phyloP scores from a whole-genome alignment of 805 yeast genomes.

The Cyberlindnera euphorbiae region DNA sequence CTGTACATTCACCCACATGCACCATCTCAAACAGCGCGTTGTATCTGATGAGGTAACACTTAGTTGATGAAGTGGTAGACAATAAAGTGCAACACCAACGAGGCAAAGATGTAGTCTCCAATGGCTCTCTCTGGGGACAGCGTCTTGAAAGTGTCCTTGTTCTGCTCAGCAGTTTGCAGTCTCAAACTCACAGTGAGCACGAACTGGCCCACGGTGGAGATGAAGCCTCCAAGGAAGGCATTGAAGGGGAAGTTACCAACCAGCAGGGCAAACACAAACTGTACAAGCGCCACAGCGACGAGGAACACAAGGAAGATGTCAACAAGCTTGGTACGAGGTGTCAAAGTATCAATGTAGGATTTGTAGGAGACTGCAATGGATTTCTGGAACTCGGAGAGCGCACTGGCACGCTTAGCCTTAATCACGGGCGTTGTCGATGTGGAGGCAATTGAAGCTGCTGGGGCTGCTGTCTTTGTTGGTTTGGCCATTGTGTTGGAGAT shows the following conservation, averaged over 20 bases:
- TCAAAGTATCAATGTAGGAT: conserved; percentile 30
- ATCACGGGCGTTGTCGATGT: conserved; percentile 3
- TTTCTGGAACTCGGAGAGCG: conserved; percentile 28
- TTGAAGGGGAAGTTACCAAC: conserved; percentile 95
- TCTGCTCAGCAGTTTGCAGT: conserved; percentile 53
- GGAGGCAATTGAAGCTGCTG: conserved; percentile 1
- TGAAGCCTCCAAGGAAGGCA: conserved; percentile 92
- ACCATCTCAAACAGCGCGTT: too few species aligned
- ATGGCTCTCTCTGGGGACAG: conserved; percentile 61
- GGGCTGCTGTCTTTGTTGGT: neutral
- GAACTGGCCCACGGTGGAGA: conserved; percentile 91
- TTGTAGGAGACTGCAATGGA: conserved; percentile 29
- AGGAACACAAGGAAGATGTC: conserved; percentile 74
- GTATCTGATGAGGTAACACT: too few species aligned
- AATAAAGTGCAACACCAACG: conserved; percentile 82
- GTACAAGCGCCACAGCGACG: conserved; percentile 69
- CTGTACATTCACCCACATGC: too few species aligned
- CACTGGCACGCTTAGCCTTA: conserved; percentile 2
- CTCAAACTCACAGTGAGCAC: conserved; percentile 82
- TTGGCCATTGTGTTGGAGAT: conserved; percentile 2
- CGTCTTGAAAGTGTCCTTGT: conserved; percentile 31
- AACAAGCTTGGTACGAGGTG: conserved; percentile 54
- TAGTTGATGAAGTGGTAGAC: conserved; percentile 88
- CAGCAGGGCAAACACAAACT: conserved; percentile 69
- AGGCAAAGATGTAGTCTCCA: conserved; percentile 85